Evolutionary conservation across 2,329 filamentous ascomycete species (phyloP).

Genomic region (Rhinocladiella similis): DNA sequence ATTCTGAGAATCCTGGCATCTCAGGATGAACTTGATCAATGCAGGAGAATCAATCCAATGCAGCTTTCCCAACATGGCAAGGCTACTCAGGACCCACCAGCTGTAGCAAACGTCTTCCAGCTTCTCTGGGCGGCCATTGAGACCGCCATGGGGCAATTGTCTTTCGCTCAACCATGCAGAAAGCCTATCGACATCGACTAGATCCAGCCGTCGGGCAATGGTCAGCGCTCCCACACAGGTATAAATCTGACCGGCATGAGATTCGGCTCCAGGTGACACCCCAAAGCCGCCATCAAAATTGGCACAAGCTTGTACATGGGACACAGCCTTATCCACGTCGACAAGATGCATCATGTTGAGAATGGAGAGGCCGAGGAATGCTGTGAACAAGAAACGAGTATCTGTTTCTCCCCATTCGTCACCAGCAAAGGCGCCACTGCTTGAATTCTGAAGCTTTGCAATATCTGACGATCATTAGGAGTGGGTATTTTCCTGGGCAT

Average conservation of each 20-base stretch:
- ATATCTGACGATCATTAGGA: slow-evolving; percentile 60
- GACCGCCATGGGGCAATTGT: slow-evolving; percentile 79
- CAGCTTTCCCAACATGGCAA: slow-evolving; percentile 81
- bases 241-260: slow-evolving; percentile 93
- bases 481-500: not conserved
- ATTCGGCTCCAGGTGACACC: slow-evolving; percentile 84
- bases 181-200: slow-evolving; percentile 78
- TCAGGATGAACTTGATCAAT: slow-evolving; percentile 77
- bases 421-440: slow-evolving; percentile 84
- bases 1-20: slow-evolving; percentile 79
- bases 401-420: slow-evolving; percentile 97
- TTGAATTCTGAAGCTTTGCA: slow-evolving; percentile 73
- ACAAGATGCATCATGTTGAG: slow-evolving; percentile 71
- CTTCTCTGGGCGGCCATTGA: slow-evolving; percentile 95
- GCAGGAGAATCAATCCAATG: slow-evolving; percentile 91
- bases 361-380: slow-evolving; percentile 84
- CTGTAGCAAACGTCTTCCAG: slow-evolving; percentile 96
- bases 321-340: slow-evolving; percentile 76
- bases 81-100: slow-evolving; percentile 95
- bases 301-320: slow-evolving; percentile 75
- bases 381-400: slow-evolving; percentile 89
- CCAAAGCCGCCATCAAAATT: slow-evolving; percentile 97
- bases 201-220: slow-evolving; percentile 78
- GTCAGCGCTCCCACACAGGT: slow-evolving; percentile 86
- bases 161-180: slow-evolving; percentile 91